These are phyloP conservation scores for Clonostachys solani DNA, from an alignment of 2,329 filamentous ascomycete species.

Conservation along the genomic window DNA sequence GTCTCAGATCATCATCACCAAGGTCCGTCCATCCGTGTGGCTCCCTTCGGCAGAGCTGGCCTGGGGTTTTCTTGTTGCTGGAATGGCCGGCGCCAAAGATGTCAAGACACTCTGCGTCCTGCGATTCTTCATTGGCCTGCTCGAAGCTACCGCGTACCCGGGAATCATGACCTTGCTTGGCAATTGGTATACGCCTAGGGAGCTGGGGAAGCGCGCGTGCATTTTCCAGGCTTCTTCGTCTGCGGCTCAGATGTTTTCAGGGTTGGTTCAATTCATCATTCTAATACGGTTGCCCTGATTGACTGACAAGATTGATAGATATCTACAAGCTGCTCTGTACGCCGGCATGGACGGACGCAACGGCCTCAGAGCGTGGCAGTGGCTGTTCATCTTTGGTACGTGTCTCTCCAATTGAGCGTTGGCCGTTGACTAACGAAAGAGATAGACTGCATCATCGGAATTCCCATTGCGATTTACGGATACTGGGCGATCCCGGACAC, in stretches of 20 bases:
- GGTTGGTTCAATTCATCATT: slow-evolving; percentile 6
- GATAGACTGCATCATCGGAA: slow-evolving; percentile 16
- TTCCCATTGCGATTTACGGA: slow-evolving; percentile 22
- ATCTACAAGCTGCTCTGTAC: slow-evolving; percentile 35
- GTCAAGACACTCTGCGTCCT: slow-evolving; percentile 24
- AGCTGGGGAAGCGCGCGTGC: slow-evolving; percentile 31
- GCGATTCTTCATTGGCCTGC: slow-evolving; percentile 33
- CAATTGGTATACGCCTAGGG: slow-evolving; percentile 32
- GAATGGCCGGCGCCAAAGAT: slow-evolving; percentile 26
- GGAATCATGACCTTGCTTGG: slow-evolving; percentile 28
- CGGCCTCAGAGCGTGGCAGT: slow-evolving; percentile 35
- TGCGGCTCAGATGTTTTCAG: slow-evolving; percentile 34
- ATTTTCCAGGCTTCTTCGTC: slow-evolving; percentile 31
- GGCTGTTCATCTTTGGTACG: slow-evolving; percentile 42
- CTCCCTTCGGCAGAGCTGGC: slow-evolving; percentile 25
- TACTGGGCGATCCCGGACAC: slow-evolving; percentile 25
- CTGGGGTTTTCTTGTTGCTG: slow-evolving; percentile 20
- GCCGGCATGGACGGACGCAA: slow-evolving; percentile 27
- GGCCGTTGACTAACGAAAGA: no score
- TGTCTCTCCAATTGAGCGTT: no score
- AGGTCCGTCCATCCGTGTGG: slow-evolving; percentile 28
- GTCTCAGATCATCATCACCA: slow-evolving; percentile 28
- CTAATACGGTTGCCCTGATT: no score
- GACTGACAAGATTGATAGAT: no score
- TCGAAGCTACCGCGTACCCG: slow-evolving; percentile 26